Conservation (phyloP, 345 rosid species). For the Chamaenerion angustifolium region DNA sequence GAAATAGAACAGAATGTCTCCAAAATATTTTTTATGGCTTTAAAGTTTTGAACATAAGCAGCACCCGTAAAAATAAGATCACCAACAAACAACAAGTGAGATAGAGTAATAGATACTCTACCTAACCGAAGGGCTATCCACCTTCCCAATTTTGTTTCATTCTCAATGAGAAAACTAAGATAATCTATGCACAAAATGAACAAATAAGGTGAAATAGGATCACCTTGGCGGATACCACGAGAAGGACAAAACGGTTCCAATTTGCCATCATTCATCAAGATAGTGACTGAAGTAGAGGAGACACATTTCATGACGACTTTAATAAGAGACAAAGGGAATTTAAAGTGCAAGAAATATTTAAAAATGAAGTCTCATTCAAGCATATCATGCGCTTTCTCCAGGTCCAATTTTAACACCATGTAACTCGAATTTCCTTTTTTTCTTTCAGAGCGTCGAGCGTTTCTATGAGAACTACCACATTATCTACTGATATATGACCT, state of each 20-base stretch:
- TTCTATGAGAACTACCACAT: neutral
- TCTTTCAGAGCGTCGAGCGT: neutral
- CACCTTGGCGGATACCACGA: neutral
- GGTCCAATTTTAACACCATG: neutral
- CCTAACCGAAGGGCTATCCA: neutral
- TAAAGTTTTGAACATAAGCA: neutral
- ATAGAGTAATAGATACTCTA: neutral
- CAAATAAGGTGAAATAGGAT: neutral
- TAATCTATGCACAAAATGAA: neutral
- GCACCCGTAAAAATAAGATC: neutral
- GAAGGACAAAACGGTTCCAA: neutral
- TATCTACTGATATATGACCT: fast-evolving
- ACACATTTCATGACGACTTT: neutral
- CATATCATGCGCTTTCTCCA: neutral
- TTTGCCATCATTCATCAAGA: neutral
- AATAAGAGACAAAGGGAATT: neutral
- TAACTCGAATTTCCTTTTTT: neutral
- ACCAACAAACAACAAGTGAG: neutral
- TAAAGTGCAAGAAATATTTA: too few species aligned
- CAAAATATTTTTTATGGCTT: neutral
- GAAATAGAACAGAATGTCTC: neutral
- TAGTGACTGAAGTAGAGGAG: neutral
- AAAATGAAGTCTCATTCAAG: neutral
- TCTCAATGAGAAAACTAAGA: neutral
- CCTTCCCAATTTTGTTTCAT: neutral